Evolutionary conservation across 2,329 filamentous ascomycete species (phyloP), one percentile per base, ranked within the genome.

Genomic region (Hymenoscyphus salicellus): DNA sequence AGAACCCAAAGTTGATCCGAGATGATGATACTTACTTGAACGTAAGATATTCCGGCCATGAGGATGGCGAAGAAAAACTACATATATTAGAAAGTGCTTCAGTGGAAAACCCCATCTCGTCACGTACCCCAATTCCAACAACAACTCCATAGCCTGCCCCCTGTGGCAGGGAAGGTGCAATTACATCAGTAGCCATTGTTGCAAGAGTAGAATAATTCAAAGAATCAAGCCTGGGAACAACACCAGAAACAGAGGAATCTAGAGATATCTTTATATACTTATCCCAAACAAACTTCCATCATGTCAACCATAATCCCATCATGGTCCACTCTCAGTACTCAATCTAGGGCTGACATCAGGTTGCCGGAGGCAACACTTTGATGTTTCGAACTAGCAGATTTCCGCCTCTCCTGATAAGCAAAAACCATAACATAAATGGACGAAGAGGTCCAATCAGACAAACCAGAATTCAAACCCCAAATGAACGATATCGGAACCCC

Each of bases 91-190:
- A 46, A 10, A 11, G 10, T n/a, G n/a, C 14, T 14, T 26, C n/a
- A 11, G 41, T n/a, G n/a, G n/a, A n/a, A 5, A 23, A n/a, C 16
- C n/a, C n/a, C n/a, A 36, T n/a, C 3, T 26, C n/a, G 10, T 14
- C 28, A 28, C 49, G 6, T 62, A 73, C 78, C 3, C 81, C 81
- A 59, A 83, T 81, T 26, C 81, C 81, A n/a, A 82, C 78, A 16
- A 83, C 78, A 65, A 78, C 79, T 67, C 80, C 81, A 74, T 83
- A 83, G 49, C 81, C 81, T 6, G 78, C 79, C 11, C 79, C 79
- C 28, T 60, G 38, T n/a, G 58, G 58, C 20, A 60, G 41, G 4
- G 30, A 38, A 32, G 58, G 58, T 32, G 58, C 38, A 32, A 60
- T 52, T 10, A 23, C 30, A 17, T 49, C 41, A 43, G 36, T 60